These are phyloP conservation scores for Neurospora sp. DNA, from an alignment of 495 filamentous ascomycete species.

Conservation along the genomic window DNA sequence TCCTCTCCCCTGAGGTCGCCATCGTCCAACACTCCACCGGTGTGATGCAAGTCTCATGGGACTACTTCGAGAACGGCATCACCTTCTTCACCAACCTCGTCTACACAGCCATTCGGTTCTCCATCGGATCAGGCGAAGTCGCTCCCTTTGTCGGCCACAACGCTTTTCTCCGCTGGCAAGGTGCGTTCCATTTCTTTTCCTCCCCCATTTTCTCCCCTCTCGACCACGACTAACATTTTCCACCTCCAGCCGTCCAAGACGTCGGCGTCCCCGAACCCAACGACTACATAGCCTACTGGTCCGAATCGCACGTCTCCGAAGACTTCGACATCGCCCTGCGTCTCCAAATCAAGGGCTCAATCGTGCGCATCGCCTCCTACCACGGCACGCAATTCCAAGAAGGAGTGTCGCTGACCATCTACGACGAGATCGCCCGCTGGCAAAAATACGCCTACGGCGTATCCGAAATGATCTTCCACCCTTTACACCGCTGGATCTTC, in stretches of 20 bases:
- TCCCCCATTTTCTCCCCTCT: not conserved
- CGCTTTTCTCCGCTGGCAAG: constrained; percentile 57
- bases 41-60: constrained; percentile 61
- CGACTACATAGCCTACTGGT: constrained; percentile 65
- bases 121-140: constrained; percentile 65
- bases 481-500: constrained; percentile 48
- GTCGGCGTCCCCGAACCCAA: constrained; percentile 52
- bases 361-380: constrained; percentile 58
- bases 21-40: constrained; percentile 22
- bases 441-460: constrained; percentile 76
- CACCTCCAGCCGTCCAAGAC: constrained; percentile 49
- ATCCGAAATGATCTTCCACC: constrained; percentile 65
- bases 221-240: not conserved
- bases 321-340: constrained; percentile 74
- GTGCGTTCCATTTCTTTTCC: not conserved
- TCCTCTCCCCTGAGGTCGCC: constrained; percentile 60
- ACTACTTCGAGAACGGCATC: constrained; percentile 61
- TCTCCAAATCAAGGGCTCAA: constrained; percentile 56
- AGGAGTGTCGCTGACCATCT: constrained; percentile 69
- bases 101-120: constrained; percentile 61
- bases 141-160: constrained; percentile 67
- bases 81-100: constrained; percentile 74
- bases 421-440: constrained; percentile 69
- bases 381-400: constrained; percentile 64
- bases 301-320: constrained; percentile 65